phyloP scores from a whole-genome alignment of 2,329 filamentous ascomycete genomes.

The Neonectria faginata region DNA sequence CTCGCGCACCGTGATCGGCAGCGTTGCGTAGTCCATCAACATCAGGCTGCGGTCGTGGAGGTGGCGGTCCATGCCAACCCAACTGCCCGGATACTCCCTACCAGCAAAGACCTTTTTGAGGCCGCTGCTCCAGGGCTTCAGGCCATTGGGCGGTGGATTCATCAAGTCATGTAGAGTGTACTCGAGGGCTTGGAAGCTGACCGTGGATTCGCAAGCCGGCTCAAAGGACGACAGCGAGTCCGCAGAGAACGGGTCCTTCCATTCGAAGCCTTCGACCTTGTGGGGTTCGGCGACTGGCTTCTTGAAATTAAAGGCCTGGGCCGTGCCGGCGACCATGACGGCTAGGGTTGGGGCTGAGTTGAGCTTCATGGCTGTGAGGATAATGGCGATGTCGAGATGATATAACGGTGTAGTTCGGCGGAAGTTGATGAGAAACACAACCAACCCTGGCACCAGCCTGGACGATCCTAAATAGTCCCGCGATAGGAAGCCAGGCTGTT shows the following conservation, averaged over 20 bases:
- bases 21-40: constrained; percentile 57
- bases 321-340: constrained; percentile 31
- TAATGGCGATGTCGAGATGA: not conserved
- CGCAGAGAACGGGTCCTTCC: constrained; percentile 55
- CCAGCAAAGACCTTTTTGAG: constrained; percentile 56
- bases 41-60: constrained; percentile 61
- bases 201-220: constrained; percentile 50
- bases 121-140: constrained; percentile 54
- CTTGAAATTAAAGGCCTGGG: constrained; percentile 45
- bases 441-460: not conserved
- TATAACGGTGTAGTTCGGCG: not conserved
- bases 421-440: not conserved
- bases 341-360: constrained; percentile 19
- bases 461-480: constrained; percentile 28
- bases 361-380: constrained; percentile 42
- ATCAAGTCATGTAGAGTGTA: constrained; percentile 59
- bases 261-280: constrained; percentile 55
- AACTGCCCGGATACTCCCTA: constrained; percentile 62
- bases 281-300: constrained; percentile 47
- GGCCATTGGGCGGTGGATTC: constrained; percentile 52
- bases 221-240: constrained; percentile 47
- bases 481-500: constrained; percentile 11
- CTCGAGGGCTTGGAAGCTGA: constrained; percentile 54
- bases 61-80: constrained; percentile 65
- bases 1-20: constrained; percentile 58